Percentiles rank a stretch among this genome's conserved stretches.
Conservation (phyloP, 148 eudicot species). For the Cornus kousa region DNA sequence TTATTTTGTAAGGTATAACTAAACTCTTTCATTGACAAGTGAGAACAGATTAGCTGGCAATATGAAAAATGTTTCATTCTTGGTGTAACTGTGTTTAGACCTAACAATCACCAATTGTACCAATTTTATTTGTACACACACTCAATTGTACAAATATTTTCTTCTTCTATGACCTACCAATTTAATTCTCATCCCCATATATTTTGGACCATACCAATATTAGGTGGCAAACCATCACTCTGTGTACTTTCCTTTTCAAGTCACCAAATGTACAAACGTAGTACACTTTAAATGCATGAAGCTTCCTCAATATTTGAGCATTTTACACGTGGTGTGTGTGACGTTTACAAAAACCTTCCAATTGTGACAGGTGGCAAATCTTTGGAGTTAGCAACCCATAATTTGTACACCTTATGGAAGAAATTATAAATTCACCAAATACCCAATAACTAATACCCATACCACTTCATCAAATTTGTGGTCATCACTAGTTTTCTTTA, state of each 20-base stretch:
- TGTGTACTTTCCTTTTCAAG: background rate
- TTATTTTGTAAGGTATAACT: background rate
- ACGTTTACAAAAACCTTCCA: background rate
- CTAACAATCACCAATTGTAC: background rate
- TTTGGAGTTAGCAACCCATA: background rate
- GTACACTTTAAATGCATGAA: too few relatives aligned
- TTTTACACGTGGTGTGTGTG: background rate
- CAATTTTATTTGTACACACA: too few relatives aligned
- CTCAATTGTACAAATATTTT: too few relatives aligned
- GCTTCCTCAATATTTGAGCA: background rate
- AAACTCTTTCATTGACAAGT: background rate
- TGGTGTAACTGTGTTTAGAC: background rate
- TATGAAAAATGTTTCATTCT: background rate
- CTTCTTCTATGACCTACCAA: background rate
- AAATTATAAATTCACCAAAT: background rate
- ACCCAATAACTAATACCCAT: background rate
- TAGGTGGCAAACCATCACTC: background rate
- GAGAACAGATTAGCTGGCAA: background rate
- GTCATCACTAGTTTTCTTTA: too few relatives aligned
- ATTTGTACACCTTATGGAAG: background rate
- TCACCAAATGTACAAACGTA: background rate
- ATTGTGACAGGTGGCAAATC: background rate
- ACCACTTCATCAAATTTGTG: background rate
- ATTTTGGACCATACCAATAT: background rate
- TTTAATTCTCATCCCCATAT: background rate